Base-by-base conservation (phyloP, 139 green algal genomes). In the Micractinium sp. region DNA sequence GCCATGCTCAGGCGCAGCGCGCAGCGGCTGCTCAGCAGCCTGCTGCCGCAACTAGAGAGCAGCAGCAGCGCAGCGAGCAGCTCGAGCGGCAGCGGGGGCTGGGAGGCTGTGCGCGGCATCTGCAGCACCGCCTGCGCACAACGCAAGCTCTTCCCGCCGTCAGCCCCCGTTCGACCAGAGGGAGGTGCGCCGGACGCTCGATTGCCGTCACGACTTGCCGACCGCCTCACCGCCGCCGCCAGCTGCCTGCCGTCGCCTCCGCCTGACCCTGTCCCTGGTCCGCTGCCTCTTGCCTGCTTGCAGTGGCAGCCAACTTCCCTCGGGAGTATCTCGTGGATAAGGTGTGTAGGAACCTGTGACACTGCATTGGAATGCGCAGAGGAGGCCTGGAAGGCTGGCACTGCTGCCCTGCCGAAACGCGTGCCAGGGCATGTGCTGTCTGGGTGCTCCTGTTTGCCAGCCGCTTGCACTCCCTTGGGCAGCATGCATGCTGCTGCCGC, bases 81-180 rank as follows among this genome's bases (percentile, higher is more conserved):
- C 82, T 60, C 14, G 33, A 61, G 61, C 36, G 61, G 61, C 61
- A 31, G 13, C 53, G 71, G 80, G 47, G 22, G 15, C 66, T 80
- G 67, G 67, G 66, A 87, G 38, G 83, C 83, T 7, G 20, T 66
- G 66, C 83, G 71, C 33, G 83, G 38, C 36, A 87, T 87, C 41
- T 69, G 83, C 83, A 38, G 83, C 71, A 81, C 38, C 33, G 67
- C 83, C 35, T 53, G 67, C 71, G 47, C 83, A 22, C 67, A 79
- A 79, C 83, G 83, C 67, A 63, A 41, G 83, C 83, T 87, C 7
- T 87, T 47, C 27, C 83, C 83, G 5, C 12, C 66, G 7, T 25
- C 66, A 3, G 67, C 53, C 0, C 83, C 83, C 39, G 67, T 69
- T 25, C 61, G 82, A 5, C 63, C 82, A 39, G 38, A 71, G 27